These are phyloP conservation scores for Dactylonectria estremocensis DNA, from an alignment of 2,329 filamentous ascomycete species.

Conservation along the genomic window DNA sequence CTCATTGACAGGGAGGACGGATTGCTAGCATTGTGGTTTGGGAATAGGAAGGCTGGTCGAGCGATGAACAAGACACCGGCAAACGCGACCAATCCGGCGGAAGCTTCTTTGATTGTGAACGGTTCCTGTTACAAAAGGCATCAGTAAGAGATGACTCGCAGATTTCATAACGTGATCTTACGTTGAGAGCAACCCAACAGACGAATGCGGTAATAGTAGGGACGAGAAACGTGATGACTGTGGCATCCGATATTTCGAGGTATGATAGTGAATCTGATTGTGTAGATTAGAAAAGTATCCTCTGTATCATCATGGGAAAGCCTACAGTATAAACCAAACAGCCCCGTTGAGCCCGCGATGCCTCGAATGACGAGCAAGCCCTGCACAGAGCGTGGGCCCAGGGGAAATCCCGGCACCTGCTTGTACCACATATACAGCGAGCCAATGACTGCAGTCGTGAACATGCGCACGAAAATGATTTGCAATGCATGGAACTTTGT, in stretches of 20 bases:
- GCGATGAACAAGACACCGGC: constrained; percentile 83
- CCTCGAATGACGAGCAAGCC: constrained; percentile 76
- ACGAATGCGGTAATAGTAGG: constrained; percentile 78
- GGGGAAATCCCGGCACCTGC: constrained; percentile 72
- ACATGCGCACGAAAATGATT: constrained; percentile 61
- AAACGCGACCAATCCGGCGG: constrained; percentile 79
- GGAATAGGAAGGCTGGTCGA: constrained; percentile 74
- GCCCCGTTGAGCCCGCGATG: constrained; percentile 74
- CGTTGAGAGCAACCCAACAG: constrained; percentile 68
- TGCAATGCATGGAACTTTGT: constrained; percentile 59
- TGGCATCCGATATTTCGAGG: constrained; percentile 83
- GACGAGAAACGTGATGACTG: constrained; percentile 84
- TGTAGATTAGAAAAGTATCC: background rate
- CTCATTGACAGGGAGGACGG: constrained; percentile 2
- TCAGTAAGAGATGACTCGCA: rapidly evolving
- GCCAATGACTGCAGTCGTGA: constrained; percentile 55
- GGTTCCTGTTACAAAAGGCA: constrained; percentile 69
- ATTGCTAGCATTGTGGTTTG: constrained; percentile 34
- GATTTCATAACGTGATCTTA: constrained; percentile 9
- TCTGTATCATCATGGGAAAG: rapidly evolving
- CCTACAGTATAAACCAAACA: constrained; percentile 71
- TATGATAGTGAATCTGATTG: constrained; percentile 68
- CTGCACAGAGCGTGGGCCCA: constrained; percentile 75
- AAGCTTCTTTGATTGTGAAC: constrained; percentile 79
- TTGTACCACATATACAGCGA: constrained; percentile 59